These are phyloP conservation scores for Colletotrichum sp. DNA, from an alignment of 2,329 filamentous ascomycete species.

Conservation along the genomic window DNA sequence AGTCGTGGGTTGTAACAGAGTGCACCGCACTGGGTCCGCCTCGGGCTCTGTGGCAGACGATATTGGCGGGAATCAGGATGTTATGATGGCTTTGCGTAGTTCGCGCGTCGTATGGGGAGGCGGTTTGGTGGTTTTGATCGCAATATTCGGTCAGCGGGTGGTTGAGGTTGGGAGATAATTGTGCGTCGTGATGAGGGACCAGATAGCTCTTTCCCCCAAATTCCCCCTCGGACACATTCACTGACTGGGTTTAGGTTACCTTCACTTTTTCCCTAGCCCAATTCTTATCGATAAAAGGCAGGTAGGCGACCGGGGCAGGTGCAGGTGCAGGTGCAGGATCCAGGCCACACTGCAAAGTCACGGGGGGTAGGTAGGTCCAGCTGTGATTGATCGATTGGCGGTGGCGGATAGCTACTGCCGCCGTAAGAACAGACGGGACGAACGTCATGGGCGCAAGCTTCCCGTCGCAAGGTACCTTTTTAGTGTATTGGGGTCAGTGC, in stretches of 20 bases:
- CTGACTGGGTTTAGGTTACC: constrained; percentile 16
- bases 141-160: not conserved
- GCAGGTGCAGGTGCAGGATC: constrained; percentile 8
- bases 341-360: not conserved
- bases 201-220: constrained; percentile 11
- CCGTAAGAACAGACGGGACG: constrained; percentile 12
- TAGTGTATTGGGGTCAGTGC: not conserved
- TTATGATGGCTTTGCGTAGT: not conserved
- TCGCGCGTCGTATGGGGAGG: not conserved
- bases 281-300: constrained; percentile 18
- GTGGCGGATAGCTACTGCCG: not conserved
- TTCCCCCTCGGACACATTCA: constrained; percentile 8
- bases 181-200: constrained; percentile 6
- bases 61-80: not conserved
- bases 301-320: not conserved
- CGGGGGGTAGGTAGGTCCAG: not conserved
- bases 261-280: constrained; percentile 15
- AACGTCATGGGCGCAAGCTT: constrained; percentile 6
- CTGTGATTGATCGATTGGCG: not conserved
- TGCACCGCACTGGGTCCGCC: not conserved
- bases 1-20: constrained; percentile 6
- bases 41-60: not conserved
- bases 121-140: not conserved
- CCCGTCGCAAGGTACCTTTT: not conserved
- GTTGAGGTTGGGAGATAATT: not conserved